Evolutionary conservation across 805 yeast genomes (phyloP).

Genomic region (Cyberlindnera japonica): DNA sequence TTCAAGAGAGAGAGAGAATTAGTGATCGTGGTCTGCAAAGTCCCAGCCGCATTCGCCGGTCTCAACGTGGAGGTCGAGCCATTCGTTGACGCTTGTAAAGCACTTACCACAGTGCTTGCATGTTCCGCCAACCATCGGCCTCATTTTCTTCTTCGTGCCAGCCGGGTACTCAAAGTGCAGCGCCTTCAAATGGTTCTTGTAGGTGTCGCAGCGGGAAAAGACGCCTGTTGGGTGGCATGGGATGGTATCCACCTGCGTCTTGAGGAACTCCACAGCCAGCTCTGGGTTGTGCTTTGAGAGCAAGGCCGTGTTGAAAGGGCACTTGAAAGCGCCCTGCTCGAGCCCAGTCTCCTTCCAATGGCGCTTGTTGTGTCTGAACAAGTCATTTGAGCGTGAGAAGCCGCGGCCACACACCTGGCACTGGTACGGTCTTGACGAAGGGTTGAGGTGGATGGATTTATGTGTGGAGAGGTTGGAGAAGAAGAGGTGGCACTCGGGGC

Average conservation of each 20-base stretch:
- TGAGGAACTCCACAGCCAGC: neutral
- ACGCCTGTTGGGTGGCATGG: conserved; percentile 80
- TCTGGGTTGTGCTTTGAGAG: conserved; percentile 3
- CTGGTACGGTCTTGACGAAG: conserved; percentile 68
- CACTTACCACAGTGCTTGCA: conserved; percentile 73
- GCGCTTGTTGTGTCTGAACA: conserved; percentile 79
- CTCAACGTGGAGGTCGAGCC: conserved; percentile 77
- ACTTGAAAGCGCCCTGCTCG: conserved; percentile 65
- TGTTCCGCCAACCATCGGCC: conserved; percentile 62
- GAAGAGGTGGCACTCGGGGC: conserved; percentile 63
- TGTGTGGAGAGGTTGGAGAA: conserved; percentile 84
- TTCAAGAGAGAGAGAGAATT: too few species aligned
- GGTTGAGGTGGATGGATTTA: conserved; percentile 70
- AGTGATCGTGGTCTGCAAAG: conserved; percentile 6
- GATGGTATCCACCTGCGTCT: conserved; percentile 1
- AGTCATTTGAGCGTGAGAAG: conserved; percentile 83
- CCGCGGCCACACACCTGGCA: conserved; percentile 81
- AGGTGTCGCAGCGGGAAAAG: conserved; percentile 87
- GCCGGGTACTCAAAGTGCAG: conserved; percentile 85
- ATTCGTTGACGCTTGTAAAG: conserved; percentile 69
- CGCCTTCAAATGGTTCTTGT: conserved; percentile 85
- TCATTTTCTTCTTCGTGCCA: conserved; percentile 77
- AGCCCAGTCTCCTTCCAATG: conserved; percentile 76
- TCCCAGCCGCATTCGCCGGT: conserved; percentile 24
- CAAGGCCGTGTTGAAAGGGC: conserved; percentile 58